Conservation (phyloP, 192 early-diverging fungal species). For the Lobosporangium transversale region DNA sequence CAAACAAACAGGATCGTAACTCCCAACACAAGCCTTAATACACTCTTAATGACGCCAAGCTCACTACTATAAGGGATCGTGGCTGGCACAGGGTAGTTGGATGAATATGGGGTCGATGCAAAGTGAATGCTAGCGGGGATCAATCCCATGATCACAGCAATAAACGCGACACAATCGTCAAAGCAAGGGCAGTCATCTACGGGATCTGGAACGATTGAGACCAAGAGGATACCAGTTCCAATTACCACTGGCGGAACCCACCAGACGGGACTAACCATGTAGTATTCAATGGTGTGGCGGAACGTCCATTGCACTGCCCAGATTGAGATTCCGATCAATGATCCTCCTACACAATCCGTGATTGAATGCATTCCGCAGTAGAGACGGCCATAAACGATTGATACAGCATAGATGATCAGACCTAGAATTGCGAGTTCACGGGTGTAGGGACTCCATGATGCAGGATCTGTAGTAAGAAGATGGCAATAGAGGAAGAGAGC, state of each 20-base stretch:
- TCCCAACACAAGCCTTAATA: slow-evolving; percentile 46
- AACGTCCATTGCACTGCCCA: slow-evolving; percentile 69
- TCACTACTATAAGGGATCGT: slow-evolving; percentile 52
- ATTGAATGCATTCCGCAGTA: slow-evolving; percentile 92
- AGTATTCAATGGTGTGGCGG: slow-evolving; percentile 33
- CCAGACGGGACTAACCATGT: slow-evolving; percentile 44
- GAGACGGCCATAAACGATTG: slow-evolving; percentile 79
- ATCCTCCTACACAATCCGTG: slow-evolving; percentile 70
- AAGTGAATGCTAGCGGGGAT: slow-evolving; percentile 67
- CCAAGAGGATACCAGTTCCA: slow-evolving; percentile 39
- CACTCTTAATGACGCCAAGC: slow-evolving; percentile 33
- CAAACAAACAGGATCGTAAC: slow-evolving; percentile 63
- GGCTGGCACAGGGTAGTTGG: slow-evolving; percentile 37
- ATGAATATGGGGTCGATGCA: slow-evolving; percentile 48
- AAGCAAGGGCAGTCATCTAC: slow-evolving; percentile 80
- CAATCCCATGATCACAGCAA: slow-evolving; percentile 70
- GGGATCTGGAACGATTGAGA: slow-evolving; percentile 67
- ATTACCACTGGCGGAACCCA: slow-evolving; percentile 38
- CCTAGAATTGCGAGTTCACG: slow-evolving; percentile 50
- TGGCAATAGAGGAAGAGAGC: slow-evolving; percentile 65
- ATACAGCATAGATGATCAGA: slow-evolving; percentile 61
- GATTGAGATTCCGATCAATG: slow-evolving; percentile 67
- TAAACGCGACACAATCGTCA: slow-evolving; percentile 76
- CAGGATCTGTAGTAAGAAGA: slow-evolving; percentile 53
- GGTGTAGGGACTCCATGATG: slow-evolving; percentile 53